Percentiles rank a stretch among this genome's conserved stretches.
These are phyloP conservation scores for Chrysochromulina parva DNA, from an alignment of 78 protist species.

Conservation along the genomic window DNA sequence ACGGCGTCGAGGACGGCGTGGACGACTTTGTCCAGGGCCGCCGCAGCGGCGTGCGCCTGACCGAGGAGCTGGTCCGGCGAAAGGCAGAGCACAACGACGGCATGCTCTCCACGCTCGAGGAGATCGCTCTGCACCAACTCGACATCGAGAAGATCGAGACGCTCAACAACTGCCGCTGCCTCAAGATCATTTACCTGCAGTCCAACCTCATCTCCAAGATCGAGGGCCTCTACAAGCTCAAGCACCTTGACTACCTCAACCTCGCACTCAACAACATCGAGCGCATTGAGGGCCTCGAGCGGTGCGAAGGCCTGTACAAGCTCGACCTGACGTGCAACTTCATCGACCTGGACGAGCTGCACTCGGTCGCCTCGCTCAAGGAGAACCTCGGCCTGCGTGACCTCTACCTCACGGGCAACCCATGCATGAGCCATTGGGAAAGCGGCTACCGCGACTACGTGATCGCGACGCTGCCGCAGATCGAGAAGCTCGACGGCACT, in stretches of 20 bases:
- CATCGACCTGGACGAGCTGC: slow-evolving; percentile 65
- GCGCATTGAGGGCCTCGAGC: slow-evolving; percentile 51
- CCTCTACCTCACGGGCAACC: slow-evolving; percentile 79
- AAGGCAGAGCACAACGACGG: slow-evolving; percentile 85
- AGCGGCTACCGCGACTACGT: slow-evolving; percentile 67
- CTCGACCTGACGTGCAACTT: slow-evolving; percentile 84
- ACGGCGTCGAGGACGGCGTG: no score
- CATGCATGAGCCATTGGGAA: slow-evolving; percentile 48
- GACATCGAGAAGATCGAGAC: slow-evolving; percentile 74
- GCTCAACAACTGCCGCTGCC: slow-evolving; percentile 65
- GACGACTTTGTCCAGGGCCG: no score
- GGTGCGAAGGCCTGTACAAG: slow-evolving; percentile 69
- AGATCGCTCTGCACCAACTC: slow-evolving; percentile 84
- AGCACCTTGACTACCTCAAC: slow-evolving; percentile 71
- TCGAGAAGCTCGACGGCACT: slow-evolving; percentile 66
- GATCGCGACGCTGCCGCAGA: slow-evolving; percentile 72
- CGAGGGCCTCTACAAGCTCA: slow-evolving; percentile 63
- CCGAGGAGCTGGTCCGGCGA: slow-evolving; percentile 66
- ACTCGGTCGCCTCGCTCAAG: slow-evolving; percentile 34
- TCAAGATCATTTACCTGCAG: slow-evolving; percentile 71
- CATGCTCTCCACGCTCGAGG: slow-evolving; percentile 63
- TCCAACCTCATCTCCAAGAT: slow-evolving; percentile 64
- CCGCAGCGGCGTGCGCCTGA: slow-evolving; percentile 31
- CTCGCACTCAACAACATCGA: slow-evolving; percentile 77
- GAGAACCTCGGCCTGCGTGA: slow-evolving; percentile 43